phyloP scores from a whole-genome alignment of 192 early-diverging fungal species.

The Coemansia brasiliensis region DNA sequence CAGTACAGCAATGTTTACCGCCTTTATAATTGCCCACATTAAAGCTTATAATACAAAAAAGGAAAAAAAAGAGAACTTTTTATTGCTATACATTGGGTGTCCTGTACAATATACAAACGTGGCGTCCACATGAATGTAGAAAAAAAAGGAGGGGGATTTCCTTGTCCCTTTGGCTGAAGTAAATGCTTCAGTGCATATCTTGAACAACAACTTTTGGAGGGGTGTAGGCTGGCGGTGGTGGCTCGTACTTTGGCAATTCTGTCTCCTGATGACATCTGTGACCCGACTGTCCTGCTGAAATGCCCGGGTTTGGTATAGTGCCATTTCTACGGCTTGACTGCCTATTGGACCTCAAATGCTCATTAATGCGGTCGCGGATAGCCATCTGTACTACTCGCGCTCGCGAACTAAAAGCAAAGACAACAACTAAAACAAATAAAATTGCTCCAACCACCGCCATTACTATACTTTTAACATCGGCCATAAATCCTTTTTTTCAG shows the following conservation, averaged over 20 bases:
- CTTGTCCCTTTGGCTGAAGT: too few relatives aligned
- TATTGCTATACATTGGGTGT: not conserved
- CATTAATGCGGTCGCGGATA: not conserved
- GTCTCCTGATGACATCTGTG: not conserved
- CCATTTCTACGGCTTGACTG: too few relatives aligned
- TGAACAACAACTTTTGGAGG: constrained; percentile 11
- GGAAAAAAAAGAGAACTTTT: not conserved
- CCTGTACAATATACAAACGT: constrained; percentile 2
- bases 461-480: constrained; percentile 5
- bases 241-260: constrained; percentile 33
- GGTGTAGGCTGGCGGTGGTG: constrained; percentile 34
- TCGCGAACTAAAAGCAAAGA: constrained; percentile 9
- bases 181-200: not conserved
- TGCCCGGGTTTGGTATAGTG: not conserved
- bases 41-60: constrained; percentile 7
- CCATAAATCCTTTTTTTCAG: constrained; percentile 5
- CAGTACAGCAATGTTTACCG: constrained; percentile 30
- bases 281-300: not conserved
- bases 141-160: not conserved
- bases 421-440: not conserved
- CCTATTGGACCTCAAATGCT: too few relatives aligned
- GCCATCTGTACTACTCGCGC: constrained; percentile 1
- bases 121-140: constrained; percentile 9
- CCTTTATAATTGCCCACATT: constrained; percentile 28
- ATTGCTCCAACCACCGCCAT: not conserved